These are phyloP conservation scores for Canna indica DNA, from an alignment of 176 grass and related monocot genomes.

Conservation along the genomic window DNA sequence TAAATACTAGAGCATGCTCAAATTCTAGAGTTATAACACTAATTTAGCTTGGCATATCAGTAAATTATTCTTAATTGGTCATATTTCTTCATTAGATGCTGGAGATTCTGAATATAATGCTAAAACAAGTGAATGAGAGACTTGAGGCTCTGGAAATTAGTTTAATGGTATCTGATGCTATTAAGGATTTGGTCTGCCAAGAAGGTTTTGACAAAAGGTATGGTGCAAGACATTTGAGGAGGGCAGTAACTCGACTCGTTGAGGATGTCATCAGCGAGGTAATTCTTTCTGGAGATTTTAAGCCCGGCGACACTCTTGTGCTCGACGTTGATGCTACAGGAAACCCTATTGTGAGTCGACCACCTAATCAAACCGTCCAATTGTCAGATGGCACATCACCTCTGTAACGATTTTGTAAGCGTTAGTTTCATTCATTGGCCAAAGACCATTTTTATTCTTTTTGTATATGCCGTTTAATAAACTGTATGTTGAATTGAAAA, in stretches of 20 bases:
- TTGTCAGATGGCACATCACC: slow-evolving; percentile 43
- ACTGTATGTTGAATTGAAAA: slow-evolving; percentile 19
- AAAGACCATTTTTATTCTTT: slow-evolving; percentile 37
- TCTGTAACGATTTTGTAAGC: slow-evolving; percentile 10
- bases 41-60: too few species aligned
- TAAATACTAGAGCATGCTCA: too few species aligned
- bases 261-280: slow-evolving; percentile 83
- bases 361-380: slow-evolving; percentile 38
- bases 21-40: too few species aligned
- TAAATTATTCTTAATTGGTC: neutral
- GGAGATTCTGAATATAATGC: slow-evolving; percentile 76
- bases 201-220: slow-evolving; percentile 81
- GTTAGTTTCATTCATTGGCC: slow-evolving; percentile 30
- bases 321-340: slow-evolving; percentile 49
- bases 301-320: slow-evolving; percentile 61
- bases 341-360: slow-evolving; percentile 40
- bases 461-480: slow-evolving; percentile 13
- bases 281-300: slow-evolving; percentile 67
- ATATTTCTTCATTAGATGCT: slow-evolving; percentile 59
- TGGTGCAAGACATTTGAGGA: slow-evolving; percentile 65
- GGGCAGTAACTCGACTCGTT: slow-evolving; percentile 62
- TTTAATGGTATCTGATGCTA: slow-evolving; percentile 64
- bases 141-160: slow-evolving; percentile 48
- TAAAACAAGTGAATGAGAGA: slow-evolving; percentile 75
- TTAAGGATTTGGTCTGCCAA: slow-evolving; percentile 58